Conservation (phyloP, 306 rosid species). For the Ochetophila trinervis region DNA sequence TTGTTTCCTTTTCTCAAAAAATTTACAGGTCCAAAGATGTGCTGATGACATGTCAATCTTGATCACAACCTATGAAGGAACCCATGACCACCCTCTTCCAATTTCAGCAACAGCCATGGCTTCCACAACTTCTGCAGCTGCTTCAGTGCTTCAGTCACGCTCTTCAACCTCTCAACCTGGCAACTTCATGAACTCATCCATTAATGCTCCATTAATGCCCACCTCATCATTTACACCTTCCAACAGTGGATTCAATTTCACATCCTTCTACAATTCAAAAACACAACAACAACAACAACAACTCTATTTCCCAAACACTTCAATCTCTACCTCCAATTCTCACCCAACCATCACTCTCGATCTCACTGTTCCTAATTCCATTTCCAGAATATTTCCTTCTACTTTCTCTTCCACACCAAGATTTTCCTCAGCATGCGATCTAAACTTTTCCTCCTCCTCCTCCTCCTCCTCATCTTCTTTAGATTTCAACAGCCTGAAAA, state of each 20-base stretch:
- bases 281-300: slow-evolving; percentile 15
- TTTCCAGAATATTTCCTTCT: not conserved
- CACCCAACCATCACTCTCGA: slow-evolving; percentile 70
- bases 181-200: slow-evolving; percentile 17
- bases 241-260: slow-evolving; percentile 24
- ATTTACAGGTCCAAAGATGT: slow-evolving; percentile 72
- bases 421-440: slow-evolving; percentile 28
- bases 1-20: not conserved
- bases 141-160: slow-evolving; percentile 55
- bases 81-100: slow-evolving; percentile 64
- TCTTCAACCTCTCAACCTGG: slow-evolving; percentile 38
- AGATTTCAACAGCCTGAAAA: slow-evolving; percentile 19
- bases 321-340: slow-evolving; percentile 43
- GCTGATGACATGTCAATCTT: slow-evolving; percentile 61
- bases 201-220: slow-evolving; percentile 21
- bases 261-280: slow-evolving; percentile 22
- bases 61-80: slow-evolving; percentile 75
- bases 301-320: slow-evolving; percentile 36
- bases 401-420: slow-evolving; percentile 29
- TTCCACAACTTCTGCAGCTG: slow-evolving; percentile 63
- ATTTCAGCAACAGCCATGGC: slow-evolving; percentile 70
- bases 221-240: slow-evolving; percentile 1
- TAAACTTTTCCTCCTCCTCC: slow-evolving; percentile 33
- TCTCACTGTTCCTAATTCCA: slow-evolving; percentile 24
- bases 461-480: slow-evolving; percentile 32